phyloP scores from a whole-genome alignment of 768 basidiomycete species.

The Calocybe cyanea region DNA sequence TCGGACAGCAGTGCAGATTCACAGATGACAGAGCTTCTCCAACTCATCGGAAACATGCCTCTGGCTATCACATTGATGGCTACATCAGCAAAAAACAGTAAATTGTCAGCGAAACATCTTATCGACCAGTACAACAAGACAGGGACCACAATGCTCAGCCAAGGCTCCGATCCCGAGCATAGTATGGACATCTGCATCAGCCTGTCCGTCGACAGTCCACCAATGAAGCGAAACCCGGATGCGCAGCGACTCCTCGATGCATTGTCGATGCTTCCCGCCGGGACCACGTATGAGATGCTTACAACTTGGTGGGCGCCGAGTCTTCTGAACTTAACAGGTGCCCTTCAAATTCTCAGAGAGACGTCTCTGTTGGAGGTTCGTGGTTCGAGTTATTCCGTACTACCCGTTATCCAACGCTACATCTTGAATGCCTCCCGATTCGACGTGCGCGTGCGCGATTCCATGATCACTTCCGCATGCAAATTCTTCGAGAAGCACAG shows the following conservation, averaged over 20 bases:
- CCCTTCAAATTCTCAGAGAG: constrained; percentile 6
- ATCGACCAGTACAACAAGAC: constrained; percentile 2
- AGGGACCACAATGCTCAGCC: no score
- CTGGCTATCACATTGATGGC: no score
- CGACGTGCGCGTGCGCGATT: neutral
- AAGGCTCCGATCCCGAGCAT: constrained; percentile 2
- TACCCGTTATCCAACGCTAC: constrained; percentile 18
- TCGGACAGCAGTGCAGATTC: constrained; percentile 15
- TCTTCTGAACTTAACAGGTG: neutral
- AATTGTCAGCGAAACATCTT: neutral
- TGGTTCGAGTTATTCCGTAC: constrained; percentile 10
- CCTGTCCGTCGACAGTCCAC: constrained; percentile 7
- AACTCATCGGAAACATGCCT: constrained; percentile 25
- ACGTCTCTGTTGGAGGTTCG: constrained; percentile 1
- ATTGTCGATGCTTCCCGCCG: constrained; percentile 18
- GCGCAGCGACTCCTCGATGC: constrained; percentile 9
- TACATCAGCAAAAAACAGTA: constrained; percentile 5
- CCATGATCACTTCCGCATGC: constrained; percentile 11
- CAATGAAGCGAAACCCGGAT: constrained; percentile 2
- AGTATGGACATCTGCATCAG: constrained; percentile 7
- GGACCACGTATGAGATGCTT: no score
- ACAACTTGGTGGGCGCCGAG: constrained; percentile 2
- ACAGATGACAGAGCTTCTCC: constrained; percentile 19
- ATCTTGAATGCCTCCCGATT: constrained; percentile 12
- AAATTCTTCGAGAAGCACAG: constrained; percentile 12